Evolutionary conservation across 148 eudicot genomes (phyloP).

Genomic region (Arbutus unedo): DNA sequence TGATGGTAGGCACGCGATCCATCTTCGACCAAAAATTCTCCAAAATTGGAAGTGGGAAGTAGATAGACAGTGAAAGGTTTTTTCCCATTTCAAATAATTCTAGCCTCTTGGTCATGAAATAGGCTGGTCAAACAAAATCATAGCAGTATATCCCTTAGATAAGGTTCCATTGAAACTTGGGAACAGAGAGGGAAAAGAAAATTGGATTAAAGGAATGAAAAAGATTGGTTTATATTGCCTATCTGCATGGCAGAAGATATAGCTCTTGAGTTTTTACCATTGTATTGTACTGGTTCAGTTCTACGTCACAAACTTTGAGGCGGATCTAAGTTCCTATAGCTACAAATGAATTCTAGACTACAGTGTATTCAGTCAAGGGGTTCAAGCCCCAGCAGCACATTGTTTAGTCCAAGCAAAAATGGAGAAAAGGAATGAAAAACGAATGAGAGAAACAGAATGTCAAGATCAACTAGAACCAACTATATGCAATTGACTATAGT

Average conservation of each 20-base stretch:
- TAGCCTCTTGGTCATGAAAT: not conserved
- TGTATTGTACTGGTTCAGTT: not conserved
- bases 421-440: not conserved
- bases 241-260: not conserved
- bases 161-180: not conserved
- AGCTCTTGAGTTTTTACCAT: not conserved
- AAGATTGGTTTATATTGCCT: not conserved
- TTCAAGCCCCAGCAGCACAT: not conserved
- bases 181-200: not conserved
- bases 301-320: not conserved
- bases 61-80: not conserved
- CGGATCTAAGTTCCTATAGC: not conserved
- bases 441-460: not conserved
- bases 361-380: not conserved
- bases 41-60: not conserved
- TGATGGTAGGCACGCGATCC: not conserved
- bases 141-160: not conserved
- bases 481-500: not conserved
- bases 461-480: not conserved
- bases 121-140: not conserved
- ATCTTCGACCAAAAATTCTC: not conserved
- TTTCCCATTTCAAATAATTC: not conserved
- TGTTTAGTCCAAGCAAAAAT: not conserved
- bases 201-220: too few relatives aligned
- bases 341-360: not conserved